Percentiles rank a stretch among this genome's conserved stretches.
Evolutionary conservation across 202 grass and related monocot species (phyloP).

Genomic region (Brachypodium distachyon): DNA sequence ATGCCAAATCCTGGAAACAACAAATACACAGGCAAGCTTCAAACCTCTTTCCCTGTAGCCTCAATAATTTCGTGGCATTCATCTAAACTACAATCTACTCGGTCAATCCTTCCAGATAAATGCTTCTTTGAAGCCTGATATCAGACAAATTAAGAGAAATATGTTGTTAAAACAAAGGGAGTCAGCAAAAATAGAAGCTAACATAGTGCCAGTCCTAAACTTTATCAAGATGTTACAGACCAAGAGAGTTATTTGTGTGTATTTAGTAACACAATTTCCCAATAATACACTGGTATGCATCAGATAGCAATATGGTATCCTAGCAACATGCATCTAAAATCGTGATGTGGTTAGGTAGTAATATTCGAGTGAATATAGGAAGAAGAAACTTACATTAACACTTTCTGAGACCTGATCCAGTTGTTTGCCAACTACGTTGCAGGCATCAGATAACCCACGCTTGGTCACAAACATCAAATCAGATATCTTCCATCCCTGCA

Average conservation of each 20-base stretch:
- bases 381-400: slow-evolving; percentile 55
- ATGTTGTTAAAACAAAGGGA: not conserved
- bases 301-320: not conserved
- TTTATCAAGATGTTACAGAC: not conserved
- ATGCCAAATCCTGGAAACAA: slow-evolving; percentile 14
- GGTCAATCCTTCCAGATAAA: slow-evolving; percentile 78
- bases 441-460: slow-evolving; percentile 68
- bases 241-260: not conserved
- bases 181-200: not conserved
- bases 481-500: slow-evolving; percentile 84
- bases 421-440: slow-evolving; percentile 66
- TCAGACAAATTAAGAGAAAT: slow-evolving; percentile 14
- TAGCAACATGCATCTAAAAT: not conserved
- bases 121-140: slow-evolving; percentile 74
- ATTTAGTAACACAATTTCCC: not conserved
- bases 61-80: slow-evolving; percentile 72
- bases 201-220: not conserved
- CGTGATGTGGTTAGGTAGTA: not conserved
- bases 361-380: not conserved
- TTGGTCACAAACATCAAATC: slow-evolving; percentile 96
- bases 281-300: not conserved
- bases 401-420: slow-evolving; percentile 79
- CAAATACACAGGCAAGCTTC: slow-evolving; percentile 1
- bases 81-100: slow-evolving; percentile 67
- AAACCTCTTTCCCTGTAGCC: slow-evolving; percentile 65